These are phyloP conservation scores for Cicer chorassanicum DNA, from an alignment of 306 rosid species.

Conservation along the genomic window DNA sequence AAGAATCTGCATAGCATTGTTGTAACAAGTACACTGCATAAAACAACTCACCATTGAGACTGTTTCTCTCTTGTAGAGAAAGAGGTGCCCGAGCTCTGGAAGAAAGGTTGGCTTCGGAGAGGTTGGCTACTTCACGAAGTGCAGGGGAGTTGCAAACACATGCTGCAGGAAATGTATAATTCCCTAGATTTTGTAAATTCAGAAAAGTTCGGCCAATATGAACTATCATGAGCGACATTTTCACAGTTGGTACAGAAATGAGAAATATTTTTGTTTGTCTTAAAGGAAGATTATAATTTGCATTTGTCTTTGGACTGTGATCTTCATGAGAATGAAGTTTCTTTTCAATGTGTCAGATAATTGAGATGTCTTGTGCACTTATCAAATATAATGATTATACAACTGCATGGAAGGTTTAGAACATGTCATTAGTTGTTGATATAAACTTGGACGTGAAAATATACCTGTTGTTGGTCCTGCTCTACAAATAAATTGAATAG, in stretches of 20 bases:
- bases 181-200: slow-evolving; percentile 45
- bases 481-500: background rate
- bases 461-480: background rate
- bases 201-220: slow-evolving; percentile 30
- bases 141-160: slow-evolving; percentile 60
- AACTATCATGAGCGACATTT: slow-evolving; percentile 32
- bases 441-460: background rate
- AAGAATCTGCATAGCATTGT: background rate
- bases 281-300: slow-evolving; percentile 43
- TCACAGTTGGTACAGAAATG: slow-evolving; percentile 47
- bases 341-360: slow-evolving; percentile 29
- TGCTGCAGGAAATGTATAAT: slow-evolving; percentile 65
- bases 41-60: slow-evolving; percentile 38
- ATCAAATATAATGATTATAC: slow-evolving; percentile 19
- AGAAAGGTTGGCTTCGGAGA: slow-evolving; percentile 88
- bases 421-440: background rate
- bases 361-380: slow-evolving; percentile 29
- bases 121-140: slow-evolving; percentile 59
- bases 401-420: slow-evolving; percentile 15
- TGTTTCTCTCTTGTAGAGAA: slow-evolving; percentile 62
- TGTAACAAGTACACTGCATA: slow-evolving; percentile 7
- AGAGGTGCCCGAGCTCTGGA: slow-evolving; percentile 96
- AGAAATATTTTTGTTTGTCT: slow-evolving; percentile 8
- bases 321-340: slow-evolving; percentile 34
- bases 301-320: slow-evolving; percentile 45